Conservation (phyloP, 2,329 filamentous ascomycete species). For the Pleoardoris graminearum region DNA sequence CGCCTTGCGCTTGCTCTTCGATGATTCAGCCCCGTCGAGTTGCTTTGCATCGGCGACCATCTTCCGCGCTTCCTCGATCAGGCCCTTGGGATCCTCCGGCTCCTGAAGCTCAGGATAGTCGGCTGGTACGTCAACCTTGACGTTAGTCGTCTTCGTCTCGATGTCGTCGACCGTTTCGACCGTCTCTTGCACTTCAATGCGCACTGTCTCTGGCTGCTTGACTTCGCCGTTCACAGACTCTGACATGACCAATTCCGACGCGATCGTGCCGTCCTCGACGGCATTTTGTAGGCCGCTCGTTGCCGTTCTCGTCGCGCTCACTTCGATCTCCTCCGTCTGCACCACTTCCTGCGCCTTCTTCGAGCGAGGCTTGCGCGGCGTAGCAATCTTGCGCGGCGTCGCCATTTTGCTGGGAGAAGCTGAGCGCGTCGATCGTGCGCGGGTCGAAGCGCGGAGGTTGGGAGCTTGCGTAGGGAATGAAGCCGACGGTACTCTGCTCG, state of each 20-base stretch:
- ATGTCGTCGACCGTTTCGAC: constrained; percentile 61
- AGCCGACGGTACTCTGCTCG: constrained; percentile 48
- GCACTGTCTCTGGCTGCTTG: constrained; percentile 57
- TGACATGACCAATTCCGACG: constrained; percentile 31
- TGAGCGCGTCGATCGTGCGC: constrained; percentile 62
- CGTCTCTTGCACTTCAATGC: constrained; percentile 70
- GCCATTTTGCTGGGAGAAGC: constrained; percentile 59
- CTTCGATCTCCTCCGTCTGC: constrained; percentile 32
- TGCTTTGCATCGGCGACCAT: constrained; percentile 79
- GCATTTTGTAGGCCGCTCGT: constrained; percentile 48
- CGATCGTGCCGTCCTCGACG: constrained; percentile 36
- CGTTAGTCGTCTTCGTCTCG: constrained; percentile 71
- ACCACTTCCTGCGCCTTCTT: constrained; percentile 35
- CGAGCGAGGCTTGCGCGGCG: constrained; percentile 58
- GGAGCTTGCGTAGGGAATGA: constrained; percentile 39
- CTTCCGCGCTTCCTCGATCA: constrained; percentile 83
- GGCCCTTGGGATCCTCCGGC: constrained; percentile 75
- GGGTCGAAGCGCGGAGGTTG: constrained; percentile 43
- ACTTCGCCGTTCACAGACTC: constrained; percentile 54
- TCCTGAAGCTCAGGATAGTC: constrained; percentile 68
- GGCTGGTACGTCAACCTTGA: constrained; percentile 75
- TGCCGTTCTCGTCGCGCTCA: constrained; percentile 52
- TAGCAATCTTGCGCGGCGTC: constrained; percentile 53
- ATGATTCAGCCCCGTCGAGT: constrained; percentile 42
- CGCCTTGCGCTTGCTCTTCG: constrained; percentile 44